A percentile compares a stretch with the other conserved stretches of the same genome.
Evolutionary conservation across 2,329 filamentous ascomycete genomes (phyloP).

Genomic region (Cyphellophora attinorum): DNA sequence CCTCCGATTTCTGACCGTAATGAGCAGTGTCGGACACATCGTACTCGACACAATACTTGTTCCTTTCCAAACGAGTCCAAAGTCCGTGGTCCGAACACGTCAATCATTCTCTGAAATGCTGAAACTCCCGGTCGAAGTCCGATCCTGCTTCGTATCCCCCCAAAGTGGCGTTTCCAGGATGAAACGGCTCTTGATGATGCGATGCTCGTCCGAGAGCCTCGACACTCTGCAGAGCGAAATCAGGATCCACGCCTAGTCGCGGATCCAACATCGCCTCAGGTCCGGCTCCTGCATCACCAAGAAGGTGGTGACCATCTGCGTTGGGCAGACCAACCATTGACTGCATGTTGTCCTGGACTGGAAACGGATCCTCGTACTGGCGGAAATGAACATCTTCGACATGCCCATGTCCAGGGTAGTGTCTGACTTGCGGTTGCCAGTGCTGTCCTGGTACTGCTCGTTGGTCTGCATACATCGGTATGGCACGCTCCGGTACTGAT

Average conservation of each 20-base stretch:
- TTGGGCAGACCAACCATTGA: constrained; percentile 1
- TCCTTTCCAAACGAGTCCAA: too few species aligned
- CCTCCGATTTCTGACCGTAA: too few species aligned
- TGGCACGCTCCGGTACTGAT: not conserved
- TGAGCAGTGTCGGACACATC: too few species aligned
- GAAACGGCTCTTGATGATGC: not conserved
- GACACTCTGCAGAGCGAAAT: not conserved
- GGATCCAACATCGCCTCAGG: not conserved
- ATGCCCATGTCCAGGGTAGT: not conserved
- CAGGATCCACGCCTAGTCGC: not conserved
- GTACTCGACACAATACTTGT: too few species aligned
- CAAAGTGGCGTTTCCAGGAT: not conserved
- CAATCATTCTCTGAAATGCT: not conserved
- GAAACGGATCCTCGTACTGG: not conserved
- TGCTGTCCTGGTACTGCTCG: not conserved
- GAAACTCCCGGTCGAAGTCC: not conserved
- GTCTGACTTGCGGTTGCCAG: not conserved
- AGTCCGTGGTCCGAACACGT: too few species aligned
- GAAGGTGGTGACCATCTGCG: not conserved
- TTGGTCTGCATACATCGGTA: not conserved
- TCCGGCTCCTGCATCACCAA: not conserved
- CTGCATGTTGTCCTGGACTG: not conserved
- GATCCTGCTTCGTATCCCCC: not conserved
- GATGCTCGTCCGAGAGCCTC: not conserved
- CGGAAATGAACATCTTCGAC: not conserved